Base-by-base conservation (phyloP, 1,284 basidiomycete genomes). In the Boletus mariae region DNA sequence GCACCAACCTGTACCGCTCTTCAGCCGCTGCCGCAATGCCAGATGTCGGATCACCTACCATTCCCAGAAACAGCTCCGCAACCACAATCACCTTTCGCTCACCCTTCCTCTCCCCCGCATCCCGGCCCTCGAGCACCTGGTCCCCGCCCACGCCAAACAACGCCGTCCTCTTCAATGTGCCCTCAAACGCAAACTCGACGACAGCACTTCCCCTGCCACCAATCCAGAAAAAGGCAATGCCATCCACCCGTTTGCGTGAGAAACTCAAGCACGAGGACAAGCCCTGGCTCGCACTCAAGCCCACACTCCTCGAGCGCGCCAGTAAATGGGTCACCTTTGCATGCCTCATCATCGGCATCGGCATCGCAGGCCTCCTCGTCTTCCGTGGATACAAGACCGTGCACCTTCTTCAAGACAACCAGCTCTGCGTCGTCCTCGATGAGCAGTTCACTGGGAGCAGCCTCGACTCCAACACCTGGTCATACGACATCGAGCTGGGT, bases 401-500 rank as follows among this genome's bases (percentile, higher is more conserved):
- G 1, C 62, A 70, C 29, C 56, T 75, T 43, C 66, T 82, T 37
- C 59, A 71, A 29, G 60, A 71, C 23, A 59, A 56, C 41, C 76
- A 81, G 13, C 68, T 88, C 25, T 92, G 90, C 65, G 62, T 82
- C 15, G 84, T 90, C 9, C 70, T 92, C 56, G 74, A 84, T 25
- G 90, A 93, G 51, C 69, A 85, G 55, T 93, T 92, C 49, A 73
- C 78, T 52, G 75, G 69, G 8, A 60, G 60, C 0, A 73, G 71
- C 15, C 74, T 81, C 53, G 75, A 76, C 48, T 75, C 74, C 6
- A 75, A 74, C 52, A 79, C 73, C 32, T 92, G 89, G 80, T 71
- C 75, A 45, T 73, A 79, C 25, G 88, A 92, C 59, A 80, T 87
- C 38, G 80, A 84, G 62, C 77, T 90, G 59, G 83, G 87, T 52